Evolutionary conservation across 441 rosid species (phyloP).

Genomic region (Pelargonium australe): DNA sequence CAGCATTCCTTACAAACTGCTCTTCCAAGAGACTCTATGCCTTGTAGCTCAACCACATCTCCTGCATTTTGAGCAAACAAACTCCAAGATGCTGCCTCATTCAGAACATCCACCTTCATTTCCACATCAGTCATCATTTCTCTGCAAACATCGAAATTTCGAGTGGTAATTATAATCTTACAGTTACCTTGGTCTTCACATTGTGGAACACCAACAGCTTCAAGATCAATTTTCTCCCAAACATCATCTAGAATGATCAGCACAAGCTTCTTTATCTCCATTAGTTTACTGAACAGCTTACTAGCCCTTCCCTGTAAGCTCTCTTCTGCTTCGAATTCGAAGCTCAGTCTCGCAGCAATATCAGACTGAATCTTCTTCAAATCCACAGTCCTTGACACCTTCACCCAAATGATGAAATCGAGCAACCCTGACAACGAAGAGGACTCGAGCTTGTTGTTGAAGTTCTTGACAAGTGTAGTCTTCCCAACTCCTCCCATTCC

Average conservation of each 20-base stretch:
- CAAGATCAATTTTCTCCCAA: conserved; percentile 29
- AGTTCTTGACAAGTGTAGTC: conserved; percentile 41
- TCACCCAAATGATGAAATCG: conserved; percentile 41
- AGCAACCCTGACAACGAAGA: conserved; percentile 25
- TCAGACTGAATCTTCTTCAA: conserved; percentile 32
- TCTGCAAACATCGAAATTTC: conserved; percentile 25
- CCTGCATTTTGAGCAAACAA: conserved; percentile 30
- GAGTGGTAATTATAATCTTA: conserved; percentile 32
- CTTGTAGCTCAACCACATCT: conserved; percentile 16
- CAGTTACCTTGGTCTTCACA: conserved; percentile 17
- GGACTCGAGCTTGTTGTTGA: conserved; percentile 38
- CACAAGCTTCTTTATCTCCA: conserved; percentile 21
- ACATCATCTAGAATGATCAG: conserved; percentile 32
- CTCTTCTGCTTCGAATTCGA: conserved; percentile 24
- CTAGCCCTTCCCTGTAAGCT: conserved; percentile 19
- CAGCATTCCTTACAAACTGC: conserved; percentile 28
- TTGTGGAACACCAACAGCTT: conserved; percentile 28
- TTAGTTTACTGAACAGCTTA: conserved; percentile 16
- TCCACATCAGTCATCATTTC: conserved; percentile 30
- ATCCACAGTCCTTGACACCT: conserved; percentile 42
- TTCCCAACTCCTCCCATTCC: conserved; percentile 37
- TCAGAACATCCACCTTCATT: conserved; percentile 23
- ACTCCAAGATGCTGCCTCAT: conserved; percentile 29
- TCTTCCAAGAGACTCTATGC: conserved; percentile 21
- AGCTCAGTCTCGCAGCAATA: conserved; percentile 27